These are phyloP conservation scores for Seiridium unicorne DNA, from an alignment of 2,329 filamentous ascomycete genomes.

Conservation along the genomic window DNA sequence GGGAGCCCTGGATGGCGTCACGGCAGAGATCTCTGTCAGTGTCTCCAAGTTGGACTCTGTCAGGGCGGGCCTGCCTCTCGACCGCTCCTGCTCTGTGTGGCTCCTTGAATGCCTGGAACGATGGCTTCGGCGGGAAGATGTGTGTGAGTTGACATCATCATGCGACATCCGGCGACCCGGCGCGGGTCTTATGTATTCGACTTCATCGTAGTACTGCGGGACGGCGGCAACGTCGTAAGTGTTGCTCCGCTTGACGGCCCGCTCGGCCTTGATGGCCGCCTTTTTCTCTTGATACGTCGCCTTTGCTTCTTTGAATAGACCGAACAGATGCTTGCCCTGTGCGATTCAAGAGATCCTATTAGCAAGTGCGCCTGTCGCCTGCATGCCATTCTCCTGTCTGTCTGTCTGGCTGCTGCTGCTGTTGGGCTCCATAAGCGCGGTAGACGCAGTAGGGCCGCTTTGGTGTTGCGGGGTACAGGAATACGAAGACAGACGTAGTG, in stretches of 20 bases:
- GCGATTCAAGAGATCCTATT: neutral
- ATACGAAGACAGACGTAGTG: neutral
- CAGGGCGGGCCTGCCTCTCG: slow-evolving; percentile 38
- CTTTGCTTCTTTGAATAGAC: slow-evolving; percentile 89
- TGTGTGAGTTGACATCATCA: slow-evolving; percentile 32
- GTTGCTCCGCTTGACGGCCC: slow-evolving; percentile 56
- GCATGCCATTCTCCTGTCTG: neutral
- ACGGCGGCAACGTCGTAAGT: slow-evolving; percentile 43
- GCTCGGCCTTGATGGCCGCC: slow-evolving; percentile 71
- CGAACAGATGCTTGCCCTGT: slow-evolving; percentile 85
- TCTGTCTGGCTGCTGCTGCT: neutral
- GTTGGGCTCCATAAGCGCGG: neutral
- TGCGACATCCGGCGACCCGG: slow-evolving; percentile 19
- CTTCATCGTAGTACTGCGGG: slow-evolving; percentile 26
- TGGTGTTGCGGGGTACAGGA: slow-evolving; percentile 2
- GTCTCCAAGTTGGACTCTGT: slow-evolving; percentile 53
- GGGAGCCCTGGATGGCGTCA: slow-evolving; percentile 41
- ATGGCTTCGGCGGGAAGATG: slow-evolving; percentile 42
- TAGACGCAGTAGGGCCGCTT: neutral
- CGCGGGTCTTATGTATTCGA: slow-evolving; percentile 20
- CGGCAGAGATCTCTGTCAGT: slow-evolving; percentile 51
- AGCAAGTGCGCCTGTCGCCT: neutral
- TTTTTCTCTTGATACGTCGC: slow-evolving; percentile 86
- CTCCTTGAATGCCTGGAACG: slow-evolving; percentile 34
- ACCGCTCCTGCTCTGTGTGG: slow-evolving; percentile 29